Evolutionary conservation across 805 yeast species (phyloP), one percentile per base, ranked within the genome.

Genomic region (Kluyveromyces siamensis): DNA sequence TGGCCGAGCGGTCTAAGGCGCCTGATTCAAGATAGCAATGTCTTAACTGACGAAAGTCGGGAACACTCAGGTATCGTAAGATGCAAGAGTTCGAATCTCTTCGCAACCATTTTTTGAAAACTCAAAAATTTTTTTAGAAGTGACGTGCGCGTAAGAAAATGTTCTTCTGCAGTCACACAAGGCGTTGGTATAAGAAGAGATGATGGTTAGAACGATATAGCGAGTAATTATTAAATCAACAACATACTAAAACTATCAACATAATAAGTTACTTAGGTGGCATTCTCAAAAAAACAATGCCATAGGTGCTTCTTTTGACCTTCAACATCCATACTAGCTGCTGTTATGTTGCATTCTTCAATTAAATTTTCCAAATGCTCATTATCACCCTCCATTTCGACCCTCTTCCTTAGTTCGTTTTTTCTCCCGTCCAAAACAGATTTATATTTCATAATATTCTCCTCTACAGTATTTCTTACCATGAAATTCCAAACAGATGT

Each of bases 401-500:
- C 50, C 27, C 47, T 44, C 16, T 27, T 46, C 3, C 43, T n/a
- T 4, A 30, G 27, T 14, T 37, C 44, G 9, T 40, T 38, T 18
- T 41, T 46, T 25, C 30, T 41, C 19, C 44, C 56, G 30, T 65
- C 65, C 18, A 66, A 42, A 2, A 52, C 48, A 21, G 63, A 55
- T 47, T 65, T 66, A 45, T 65, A 65, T 37, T 52, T 59, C 35
- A 87, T 77, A 42, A 93, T 86, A 41, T 87, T 83, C 61, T 91
- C 96, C 64, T 93, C 99, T 14, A 93, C 95, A 0, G 96, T 81
- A 39, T 83, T 81, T 48, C 77, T 79, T 48, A 90, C 84, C 21
- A 85, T 81, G 69, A 91, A 89, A 78, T 85, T 83, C 96, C 98
- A 93, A 1, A 91, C 95, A 1, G 82, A 84, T 0, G 99, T 93